A percentile compares a stretch with the other conserved stretches of the same genome.
These are phyloP conservation scores for Erigeron canadensis DNA, from an alignment of 129 eudicot genomes.

Conservation along the genomic window DNA sequence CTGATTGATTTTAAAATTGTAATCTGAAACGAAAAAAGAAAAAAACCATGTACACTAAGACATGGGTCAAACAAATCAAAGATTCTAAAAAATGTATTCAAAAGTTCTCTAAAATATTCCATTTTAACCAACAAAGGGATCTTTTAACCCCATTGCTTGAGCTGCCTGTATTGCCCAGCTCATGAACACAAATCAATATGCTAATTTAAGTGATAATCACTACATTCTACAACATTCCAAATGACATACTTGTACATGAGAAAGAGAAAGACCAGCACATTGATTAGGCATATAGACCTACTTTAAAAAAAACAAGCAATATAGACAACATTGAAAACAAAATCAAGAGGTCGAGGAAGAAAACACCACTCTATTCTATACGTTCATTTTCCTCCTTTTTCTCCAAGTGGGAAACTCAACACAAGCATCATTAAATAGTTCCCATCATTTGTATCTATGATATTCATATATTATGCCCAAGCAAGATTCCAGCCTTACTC, in stretches of 20 bases:
- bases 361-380: constrained; percentile 18
- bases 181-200: background rate
- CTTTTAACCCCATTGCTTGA: background rate
- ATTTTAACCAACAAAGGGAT: background rate
- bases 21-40: too few species aligned
- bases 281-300: constrained; percentile 1
- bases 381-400: constrained; percentile 10
- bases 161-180: background rate
- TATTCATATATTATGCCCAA: background rate
- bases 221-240: constrained; percentile 5
- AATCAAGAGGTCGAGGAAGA: constrained; percentile 17
- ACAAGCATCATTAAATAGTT: constrained; percentile 3
- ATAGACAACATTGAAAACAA: constrained; percentile 3
- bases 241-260: constrained; percentile 10
- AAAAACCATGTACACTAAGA: too few species aligned
- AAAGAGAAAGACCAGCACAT: constrained; percentile 14
- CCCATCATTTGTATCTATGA: constrained; percentile 9
- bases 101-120: background rate
- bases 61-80: too few species aligned
- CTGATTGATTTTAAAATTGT: too few species aligned
- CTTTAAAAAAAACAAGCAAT: constrained; percentile 7
- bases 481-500: constrained; percentile 11
- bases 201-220: constrained; percentile 8
- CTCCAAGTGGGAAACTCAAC: constrained; percentile 14
- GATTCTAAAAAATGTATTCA: too few species aligned